These are phyloP conservation scores for Erucastrum elatum DNA, from an alignment of 345 rosid species.

Conservation along the genomic window DNA sequence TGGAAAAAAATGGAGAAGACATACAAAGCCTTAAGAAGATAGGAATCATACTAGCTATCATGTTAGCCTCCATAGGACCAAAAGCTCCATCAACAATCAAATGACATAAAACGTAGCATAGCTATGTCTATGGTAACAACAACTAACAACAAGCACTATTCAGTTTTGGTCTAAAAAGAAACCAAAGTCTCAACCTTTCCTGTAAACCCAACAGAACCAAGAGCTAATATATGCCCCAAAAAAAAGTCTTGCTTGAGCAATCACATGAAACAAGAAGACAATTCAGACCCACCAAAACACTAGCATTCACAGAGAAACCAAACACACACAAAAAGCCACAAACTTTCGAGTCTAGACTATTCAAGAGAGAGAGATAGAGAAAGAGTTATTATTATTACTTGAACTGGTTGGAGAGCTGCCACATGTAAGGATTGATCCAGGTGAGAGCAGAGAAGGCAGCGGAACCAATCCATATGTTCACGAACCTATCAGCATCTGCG, in stretches of 20 bases:
- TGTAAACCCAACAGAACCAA: background rate
- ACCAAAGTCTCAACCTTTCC: background rate
- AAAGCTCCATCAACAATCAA: background rate
- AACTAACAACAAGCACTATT: background rate
- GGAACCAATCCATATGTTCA: slow-evolving; percentile 86
- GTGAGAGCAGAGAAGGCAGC: slow-evolving; percentile 66
- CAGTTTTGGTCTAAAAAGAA: background rate
- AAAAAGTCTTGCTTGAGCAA: background rate
- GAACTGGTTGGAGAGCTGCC: slow-evolving; percentile 78
- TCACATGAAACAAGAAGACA: background rate
- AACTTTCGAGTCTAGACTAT: background rate
- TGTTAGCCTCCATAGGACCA: background rate
- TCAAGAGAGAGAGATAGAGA: background rate
- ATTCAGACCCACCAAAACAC: slow-evolving; percentile 14
- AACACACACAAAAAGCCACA: background rate
- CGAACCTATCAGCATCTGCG: slow-evolving; percentile 64
- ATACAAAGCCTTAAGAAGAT: background rate
- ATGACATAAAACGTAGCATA: background rate
- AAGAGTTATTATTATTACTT: slow-evolving; percentile 41
- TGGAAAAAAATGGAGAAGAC: background rate
- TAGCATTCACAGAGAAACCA: background rate
- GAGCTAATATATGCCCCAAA: background rate
- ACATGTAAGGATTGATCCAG: slow-evolving; percentile 71
- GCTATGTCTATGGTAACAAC: background rate
- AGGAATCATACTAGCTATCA: background rate